These are phyloP conservation scores for Candida odintsovae DNA, from an alignment of 805 yeast species.

Conservation along the genomic window DNA sequence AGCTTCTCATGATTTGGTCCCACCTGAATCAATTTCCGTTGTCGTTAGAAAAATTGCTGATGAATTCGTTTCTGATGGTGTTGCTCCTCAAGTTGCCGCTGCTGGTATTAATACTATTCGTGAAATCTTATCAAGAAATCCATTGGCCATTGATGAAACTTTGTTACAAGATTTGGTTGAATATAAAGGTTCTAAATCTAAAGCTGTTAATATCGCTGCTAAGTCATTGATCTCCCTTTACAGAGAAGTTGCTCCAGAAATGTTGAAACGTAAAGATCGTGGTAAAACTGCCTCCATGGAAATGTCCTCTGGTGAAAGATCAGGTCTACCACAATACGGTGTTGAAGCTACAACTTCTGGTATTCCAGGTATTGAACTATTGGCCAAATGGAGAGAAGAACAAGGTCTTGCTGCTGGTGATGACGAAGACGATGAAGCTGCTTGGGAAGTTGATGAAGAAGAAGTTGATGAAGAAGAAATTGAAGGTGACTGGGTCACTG, in stretches of 20 bases:
- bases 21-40: conserved; percentile 82
- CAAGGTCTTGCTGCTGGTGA: conserved; percentile 51
- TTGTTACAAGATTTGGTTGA: conserved; percentile 84
- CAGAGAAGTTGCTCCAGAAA: conserved; percentile 94
- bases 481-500: conserved; percentile 90
- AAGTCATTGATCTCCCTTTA: conserved; percentile 78
- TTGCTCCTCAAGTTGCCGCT: conserved; percentile 94
- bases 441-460: conserved; percentile 46
- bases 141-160: conserved; percentile 86
- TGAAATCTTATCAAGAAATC: conserved; percentile 89
- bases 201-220: conserved; percentile 93
- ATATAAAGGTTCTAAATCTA: conserved; percentile 89
- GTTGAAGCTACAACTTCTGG: conserved; percentile 61
- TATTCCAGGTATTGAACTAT: conserved; percentile 86
- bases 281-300: conserved; percentile 90
- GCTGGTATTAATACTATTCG: conserved; percentile 96
- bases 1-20: conserved; percentile 93
- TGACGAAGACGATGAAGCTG: conserved; percentile 57
- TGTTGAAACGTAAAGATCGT: conserved; percentile 85
- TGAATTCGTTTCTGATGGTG: conserved; percentile 98
- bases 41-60: conserved; percentile 91
- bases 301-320: conserved; percentile 54
- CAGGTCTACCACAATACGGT: conserved; percentile 62
- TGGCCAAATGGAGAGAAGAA: conserved; percentile 77
- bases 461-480: conserved; percentile 49